Conservation (phyloP, 2,329 filamentous ascomycete genomes). For the Colletotrichum lindemuthianum region DNA sequence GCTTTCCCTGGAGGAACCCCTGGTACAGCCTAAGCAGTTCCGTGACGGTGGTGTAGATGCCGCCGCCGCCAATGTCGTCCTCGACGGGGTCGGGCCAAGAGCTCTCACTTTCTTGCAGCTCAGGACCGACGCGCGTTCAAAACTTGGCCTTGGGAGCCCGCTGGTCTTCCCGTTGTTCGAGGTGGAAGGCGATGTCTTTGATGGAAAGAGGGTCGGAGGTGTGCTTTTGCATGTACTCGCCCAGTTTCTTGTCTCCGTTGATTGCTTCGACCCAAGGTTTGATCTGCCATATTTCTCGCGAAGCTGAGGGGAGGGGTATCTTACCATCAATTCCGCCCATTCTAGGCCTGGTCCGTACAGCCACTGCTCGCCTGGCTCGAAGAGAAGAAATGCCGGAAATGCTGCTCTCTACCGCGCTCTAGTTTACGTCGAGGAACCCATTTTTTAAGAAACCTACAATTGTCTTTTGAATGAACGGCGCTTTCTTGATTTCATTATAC, state of each 20-base stretch:
- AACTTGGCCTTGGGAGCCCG: not conserved
- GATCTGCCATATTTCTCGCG: no score
- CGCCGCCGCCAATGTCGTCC: constrained; percentile 4
- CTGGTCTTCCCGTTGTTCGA: constrained; percentile 3
- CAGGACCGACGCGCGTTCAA: not conserved
- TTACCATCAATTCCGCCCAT: constrained; percentile 11
- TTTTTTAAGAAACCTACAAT: not conserved
- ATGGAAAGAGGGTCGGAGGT: not conserved
- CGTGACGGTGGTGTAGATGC: not conserved
- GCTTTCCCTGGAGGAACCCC: not conserved
- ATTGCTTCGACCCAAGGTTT: not conserved
- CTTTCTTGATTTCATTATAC: not conserved
- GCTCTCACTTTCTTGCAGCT: not conserved
- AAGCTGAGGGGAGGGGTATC: not conserved
- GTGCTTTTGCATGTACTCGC: constrained; percentile 6
- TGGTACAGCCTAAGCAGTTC: constrained; percentile 5
- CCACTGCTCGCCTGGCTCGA: constrained; percentile 1
- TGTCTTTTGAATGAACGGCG: not conserved
- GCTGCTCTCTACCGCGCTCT: not conserved
- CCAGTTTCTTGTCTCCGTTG: not conserved
- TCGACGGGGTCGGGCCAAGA: not conserved
- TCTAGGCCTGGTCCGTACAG: constrained; percentile 1
- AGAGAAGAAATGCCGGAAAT: not conserved
- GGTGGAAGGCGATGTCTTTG: constrained; percentile 10
- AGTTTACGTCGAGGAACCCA: not conserved